Evolutionary conservation across 306 rosid genomes (phyloP).

Genomic region (Castanospermum australe): DNA sequence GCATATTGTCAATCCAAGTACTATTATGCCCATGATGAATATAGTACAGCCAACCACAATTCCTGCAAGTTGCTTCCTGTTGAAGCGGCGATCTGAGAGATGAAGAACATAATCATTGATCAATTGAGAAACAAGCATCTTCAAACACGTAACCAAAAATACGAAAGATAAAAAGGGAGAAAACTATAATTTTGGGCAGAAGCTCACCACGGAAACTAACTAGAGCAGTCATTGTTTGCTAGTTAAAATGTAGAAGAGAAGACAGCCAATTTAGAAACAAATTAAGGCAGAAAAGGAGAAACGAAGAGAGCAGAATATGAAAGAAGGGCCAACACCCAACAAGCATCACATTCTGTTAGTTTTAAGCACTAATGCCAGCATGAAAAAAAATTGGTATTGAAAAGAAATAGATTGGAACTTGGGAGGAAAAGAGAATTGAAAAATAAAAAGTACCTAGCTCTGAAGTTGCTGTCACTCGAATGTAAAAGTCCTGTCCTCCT

Average conservation of each 20-base stretch:
- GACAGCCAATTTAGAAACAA: background rate
- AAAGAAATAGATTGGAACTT: too few relatives aligned
- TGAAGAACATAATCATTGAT: too few relatives aligned
- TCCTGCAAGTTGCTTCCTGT: background rate
- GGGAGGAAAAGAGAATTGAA: too few relatives aligned
- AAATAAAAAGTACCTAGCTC: background rate
- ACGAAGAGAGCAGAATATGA: background rate
- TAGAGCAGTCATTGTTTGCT: background rate
- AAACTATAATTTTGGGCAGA: background rate
- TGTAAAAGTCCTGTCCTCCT: slow-evolving; percentile 27
- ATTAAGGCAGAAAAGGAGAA: background rate
- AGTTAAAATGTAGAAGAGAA: background rate
- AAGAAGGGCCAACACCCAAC: background rate
- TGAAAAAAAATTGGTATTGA: too few relatives aligned
- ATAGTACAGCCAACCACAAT: background rate
- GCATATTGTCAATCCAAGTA: background rate
- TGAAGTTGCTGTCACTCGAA: slow-evolving; percentile 20
- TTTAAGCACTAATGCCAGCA: background rate
- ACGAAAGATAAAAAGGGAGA: background rate
- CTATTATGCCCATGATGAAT: background rate
- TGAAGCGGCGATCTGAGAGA: background rate
- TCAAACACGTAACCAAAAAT: background rate
- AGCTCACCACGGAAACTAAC: background rate
- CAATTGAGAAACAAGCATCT: too few relatives aligned
- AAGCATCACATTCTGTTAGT: background rate